Evolutionary conservation across 2,329 filamentous ascomycete genomes (phyloP).

Genomic region (Beauveria australis): DNA sequence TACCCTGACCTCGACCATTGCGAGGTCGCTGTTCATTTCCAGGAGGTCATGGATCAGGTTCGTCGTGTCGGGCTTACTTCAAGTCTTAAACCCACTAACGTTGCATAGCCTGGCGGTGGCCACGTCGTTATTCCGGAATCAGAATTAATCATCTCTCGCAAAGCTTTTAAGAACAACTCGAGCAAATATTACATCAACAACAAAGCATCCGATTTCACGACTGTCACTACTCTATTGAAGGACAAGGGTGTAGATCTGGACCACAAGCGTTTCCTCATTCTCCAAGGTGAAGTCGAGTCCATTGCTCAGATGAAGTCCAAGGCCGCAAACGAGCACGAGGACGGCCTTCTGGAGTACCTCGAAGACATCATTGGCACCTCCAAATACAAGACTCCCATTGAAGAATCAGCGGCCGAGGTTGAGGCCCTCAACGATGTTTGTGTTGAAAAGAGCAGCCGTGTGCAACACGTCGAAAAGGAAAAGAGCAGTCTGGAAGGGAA

Average conservation of each 20-base stretch:
- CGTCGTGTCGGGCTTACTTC: constrained; percentile 17
- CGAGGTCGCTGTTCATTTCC: constrained; percentile 94
- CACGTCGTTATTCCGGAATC: constrained; percentile 75
- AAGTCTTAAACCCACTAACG: constrained; percentile 19
- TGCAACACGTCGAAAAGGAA: constrained; percentile 97
- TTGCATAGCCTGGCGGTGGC: constrained; percentile 55
- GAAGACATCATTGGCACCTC: constrained; percentile 99
- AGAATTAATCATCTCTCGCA: constrained; percentile 77
- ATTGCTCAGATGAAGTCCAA: constrained; percentile 99
- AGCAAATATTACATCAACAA: constrained; percentile 98
- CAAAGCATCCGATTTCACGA: constrained; percentile 83
- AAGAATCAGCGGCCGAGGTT: constrained; percentile 83
- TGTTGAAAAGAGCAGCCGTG: constrained; percentile 86
- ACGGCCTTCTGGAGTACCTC: constrained; percentile 90
- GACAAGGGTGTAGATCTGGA: constrained; percentile 90
- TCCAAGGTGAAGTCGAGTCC: constrained; percentile 96
- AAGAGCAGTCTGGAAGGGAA: constrained; percentile 89
- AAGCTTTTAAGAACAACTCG: constrained; percentile 94
- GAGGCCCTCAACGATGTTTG: constrained; percentile 92
- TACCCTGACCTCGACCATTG: constrained; percentile 81
- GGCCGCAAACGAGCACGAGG: constrained; percentile 88
- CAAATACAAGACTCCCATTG: constrained; percentile 95
- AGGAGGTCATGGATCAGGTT: constrained; percentile 82
- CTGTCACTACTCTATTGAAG: constrained; percentile 77
- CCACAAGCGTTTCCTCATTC: constrained; percentile 94